These are phyloP conservation scores for Artemisia argyi DNA, from an alignment of 129 eudicot species.

Conservation along the genomic window DNA sequence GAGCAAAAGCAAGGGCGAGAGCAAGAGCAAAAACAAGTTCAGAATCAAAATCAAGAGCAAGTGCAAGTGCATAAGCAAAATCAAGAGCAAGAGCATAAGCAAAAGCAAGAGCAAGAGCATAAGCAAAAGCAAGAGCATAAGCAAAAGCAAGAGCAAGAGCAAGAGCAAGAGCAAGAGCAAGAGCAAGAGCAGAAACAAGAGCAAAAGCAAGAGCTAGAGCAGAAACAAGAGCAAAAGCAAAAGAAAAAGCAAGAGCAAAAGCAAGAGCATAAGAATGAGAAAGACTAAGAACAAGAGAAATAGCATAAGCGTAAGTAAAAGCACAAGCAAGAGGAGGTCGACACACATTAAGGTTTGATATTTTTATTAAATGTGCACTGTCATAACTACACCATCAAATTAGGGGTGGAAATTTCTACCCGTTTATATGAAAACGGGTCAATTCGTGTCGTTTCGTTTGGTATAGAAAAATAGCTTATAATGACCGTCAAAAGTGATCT, in stretches of 20 bases:
- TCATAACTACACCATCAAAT: not conserved
- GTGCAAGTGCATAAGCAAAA: not conserved
- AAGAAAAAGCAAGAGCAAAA: not conserved
- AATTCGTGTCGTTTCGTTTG: not conserved
- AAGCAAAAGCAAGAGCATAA: not conserved
- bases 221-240: not conserved
- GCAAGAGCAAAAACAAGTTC: not conserved
- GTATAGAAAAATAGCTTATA: not conserved
- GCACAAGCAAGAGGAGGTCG: not conserved
- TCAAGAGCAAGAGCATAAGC: not conserved
- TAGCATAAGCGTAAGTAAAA: not conserved
- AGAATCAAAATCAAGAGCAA: not conserved
- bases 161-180: not conserved
- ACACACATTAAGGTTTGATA: constrained; percentile 12
- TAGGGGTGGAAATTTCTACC: not conserved
- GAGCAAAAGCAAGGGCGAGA: too few relatives aligned
- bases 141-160: not conserved
- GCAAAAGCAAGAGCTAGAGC: not conserved
- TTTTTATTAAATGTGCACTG: not conserved
- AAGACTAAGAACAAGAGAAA: not conserved
- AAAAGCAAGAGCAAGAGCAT: not conserved
- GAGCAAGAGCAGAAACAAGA: not conserved
- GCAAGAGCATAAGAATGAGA: not conserved
- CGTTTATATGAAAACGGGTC: constrained; percentile 1
- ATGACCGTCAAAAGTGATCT: not conserved